Evolutionary conservation across 352 stramenopile genomes (phyloP).

Genomic region (Thalassiosira hispida): DNA sequence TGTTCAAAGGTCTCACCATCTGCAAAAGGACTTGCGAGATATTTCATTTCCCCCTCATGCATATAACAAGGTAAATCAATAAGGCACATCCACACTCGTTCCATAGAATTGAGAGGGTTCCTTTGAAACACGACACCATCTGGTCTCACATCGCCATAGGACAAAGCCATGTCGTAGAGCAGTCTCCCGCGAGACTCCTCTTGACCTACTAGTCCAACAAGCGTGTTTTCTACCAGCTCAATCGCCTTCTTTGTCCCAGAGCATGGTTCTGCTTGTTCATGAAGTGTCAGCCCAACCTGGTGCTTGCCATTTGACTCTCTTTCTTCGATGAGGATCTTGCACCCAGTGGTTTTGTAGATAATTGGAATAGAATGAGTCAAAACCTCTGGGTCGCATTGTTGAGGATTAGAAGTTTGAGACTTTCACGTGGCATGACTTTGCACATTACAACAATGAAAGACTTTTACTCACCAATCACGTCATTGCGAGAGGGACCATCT

Average conservation of each 20-base stretch:
- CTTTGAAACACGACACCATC: slow-evolving; percentile 11
- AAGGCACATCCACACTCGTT: slow-evolving; percentile 20
- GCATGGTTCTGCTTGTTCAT: neutral
- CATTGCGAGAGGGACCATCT: neutral
- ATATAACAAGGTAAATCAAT: slow-evolving; percentile 10
- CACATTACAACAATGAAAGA: neutral
- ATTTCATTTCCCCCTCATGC: neutral
- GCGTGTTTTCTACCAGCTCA: slow-evolving; percentile 7
- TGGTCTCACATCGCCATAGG: neutral
- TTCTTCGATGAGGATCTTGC: slow-evolving; percentile 3
- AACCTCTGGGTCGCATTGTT: neutral
- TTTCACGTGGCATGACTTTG: neutral
- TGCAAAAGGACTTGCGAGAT: slow-evolving; percentile 3
- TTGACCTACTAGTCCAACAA: neutral
- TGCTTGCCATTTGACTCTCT: neutral
- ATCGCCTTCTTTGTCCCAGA: neutral
- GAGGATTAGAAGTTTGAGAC: neutral
- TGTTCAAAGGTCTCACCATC: slow-evolving; percentile 8
- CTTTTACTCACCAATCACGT: slow-evolving; percentile 1
- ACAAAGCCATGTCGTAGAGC: slow-evolving; percentile 19
- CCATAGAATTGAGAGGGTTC: slow-evolving; percentile 18
- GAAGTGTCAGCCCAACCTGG: neutral
- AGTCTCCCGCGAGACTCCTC: slow-evolving; percentile 18
- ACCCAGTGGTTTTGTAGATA: slow-evolving; percentile 7
- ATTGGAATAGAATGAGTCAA: slow-evolving; percentile 1